phyloP scores from a whole-genome alignment of 495 filamentous ascomycete species.

The Aspergillus cavernicola region DNA sequence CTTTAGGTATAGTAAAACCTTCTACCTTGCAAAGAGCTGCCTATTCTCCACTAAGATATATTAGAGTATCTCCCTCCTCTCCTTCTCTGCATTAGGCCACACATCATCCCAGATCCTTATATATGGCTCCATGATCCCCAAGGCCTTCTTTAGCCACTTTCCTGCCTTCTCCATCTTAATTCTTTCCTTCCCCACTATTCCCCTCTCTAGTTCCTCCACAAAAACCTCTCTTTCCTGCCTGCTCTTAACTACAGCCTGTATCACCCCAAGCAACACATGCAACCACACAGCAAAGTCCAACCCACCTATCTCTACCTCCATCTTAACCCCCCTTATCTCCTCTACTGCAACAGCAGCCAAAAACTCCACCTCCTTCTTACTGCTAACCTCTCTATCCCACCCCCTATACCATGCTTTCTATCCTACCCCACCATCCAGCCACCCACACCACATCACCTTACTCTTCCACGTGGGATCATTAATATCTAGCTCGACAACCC shows the following conservation, averaged over 20 bases:
- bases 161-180: conserved; percentile 18
- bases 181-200: conserved; percentile 19
- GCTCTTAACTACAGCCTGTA: conserved; percentile 19
- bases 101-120: conserved; percentile 21
- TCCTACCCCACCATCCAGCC: conserved; percentile 20
- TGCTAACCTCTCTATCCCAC: conserved; percentile 23
- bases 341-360: conserved; percentile 25
- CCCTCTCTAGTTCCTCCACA: conserved; percentile 20
- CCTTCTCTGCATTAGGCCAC: conserved; percentile 24
- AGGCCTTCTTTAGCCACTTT: conserved; percentile 20
- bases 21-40: conserved; percentile 27
- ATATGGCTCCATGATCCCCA: conserved; percentile 24
- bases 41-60: conserved; percentile 25
- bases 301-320: conserved; percentile 16
- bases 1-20: conserved; percentile 15
- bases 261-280: conserved; percentile 25
- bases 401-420: conserved; percentile 20
- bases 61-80: conserved; percentile 19
- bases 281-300: conserved; percentile 24
- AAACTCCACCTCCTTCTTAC: conserved; percentile 24
- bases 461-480: conserved; percentile 16
- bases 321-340: too few relatives aligned
- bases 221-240: conserved; percentile 17
- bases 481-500: conserved; percentile 18
- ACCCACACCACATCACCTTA: conserved; percentile 20